phyloP scores from a whole-genome alignment of 495 filamentous ascomycete species.

The Mycothermus thermophilus region DNA sequence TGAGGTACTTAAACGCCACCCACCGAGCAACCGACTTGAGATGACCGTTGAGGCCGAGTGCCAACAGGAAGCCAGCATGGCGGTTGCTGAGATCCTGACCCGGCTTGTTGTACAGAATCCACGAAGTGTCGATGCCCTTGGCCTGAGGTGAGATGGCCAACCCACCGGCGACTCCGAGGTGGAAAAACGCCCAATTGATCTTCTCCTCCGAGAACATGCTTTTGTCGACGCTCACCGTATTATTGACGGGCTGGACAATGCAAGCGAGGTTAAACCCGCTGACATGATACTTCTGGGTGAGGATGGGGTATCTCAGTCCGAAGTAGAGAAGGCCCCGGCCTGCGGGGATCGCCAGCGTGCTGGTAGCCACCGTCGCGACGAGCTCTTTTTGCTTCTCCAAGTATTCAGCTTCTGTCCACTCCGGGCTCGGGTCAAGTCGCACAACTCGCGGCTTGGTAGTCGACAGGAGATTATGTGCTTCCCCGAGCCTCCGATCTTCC shows the following conservation, averaged over 20 bases:
- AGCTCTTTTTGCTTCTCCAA: conserved; percentile 87
- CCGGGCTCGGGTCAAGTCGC: conserved; percentile 56
- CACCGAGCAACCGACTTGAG: conserved; percentile 87
- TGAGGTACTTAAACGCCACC: conserved; percentile 97
- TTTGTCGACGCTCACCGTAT: conserved; percentile 77
- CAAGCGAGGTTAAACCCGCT: conserved; percentile 78
- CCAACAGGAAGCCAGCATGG: conserved; percentile 86
- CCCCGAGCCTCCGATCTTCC: conserved; percentile 75
- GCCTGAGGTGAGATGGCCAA: conserved; percentile 80
- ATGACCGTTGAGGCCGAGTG: conserved; percentile 89
- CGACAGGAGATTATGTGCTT: conserved; percentile 66
- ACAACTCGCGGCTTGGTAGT: conserved; percentile 63
- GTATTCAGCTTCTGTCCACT: conserved; percentile 74
- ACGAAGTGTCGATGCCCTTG: conserved; percentile 91
- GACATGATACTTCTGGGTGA: conserved; percentile 82
- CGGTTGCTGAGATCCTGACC: conserved; percentile 71
- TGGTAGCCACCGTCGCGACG: conserved; percentile 66
- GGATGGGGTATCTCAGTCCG: conserved; percentile 63
- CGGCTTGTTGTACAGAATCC: conserved; percentile 97
- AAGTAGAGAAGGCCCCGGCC: conserved; percentile 77
- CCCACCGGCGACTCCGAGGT: conserved; percentile 82
- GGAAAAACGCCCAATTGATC: conserved; percentile 95
- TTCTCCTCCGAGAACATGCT: conserved; percentile 80
- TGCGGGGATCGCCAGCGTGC: conserved; percentile 75
- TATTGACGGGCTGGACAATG: conserved; percentile 79